Evolutionary conservation across 2,329 filamentous ascomycete species (phyloP).

Genomic region (Neofusicoccum sp.): DNA sequence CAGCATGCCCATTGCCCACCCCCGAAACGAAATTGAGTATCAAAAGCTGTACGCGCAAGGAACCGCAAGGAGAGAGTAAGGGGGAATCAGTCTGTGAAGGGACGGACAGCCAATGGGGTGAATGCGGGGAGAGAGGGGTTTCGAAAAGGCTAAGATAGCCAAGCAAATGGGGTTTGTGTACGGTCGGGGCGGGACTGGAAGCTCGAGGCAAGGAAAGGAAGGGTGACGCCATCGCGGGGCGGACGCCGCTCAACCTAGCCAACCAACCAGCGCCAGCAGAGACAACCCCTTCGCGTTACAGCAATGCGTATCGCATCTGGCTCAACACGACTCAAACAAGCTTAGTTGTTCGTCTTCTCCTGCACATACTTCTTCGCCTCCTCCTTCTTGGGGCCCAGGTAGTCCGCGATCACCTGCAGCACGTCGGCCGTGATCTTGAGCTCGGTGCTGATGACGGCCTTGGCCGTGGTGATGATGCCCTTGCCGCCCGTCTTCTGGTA

Average conservation of each 20-base stretch:
- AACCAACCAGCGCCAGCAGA: not conserved
- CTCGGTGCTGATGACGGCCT: slow-evolving; percentile 39
- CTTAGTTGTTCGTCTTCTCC: slow-evolving; percentile 27
- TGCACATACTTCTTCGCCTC: slow-evolving; percentile 33
- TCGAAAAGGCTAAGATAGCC: not conserved
- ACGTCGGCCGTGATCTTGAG: slow-evolving; percentile 38
- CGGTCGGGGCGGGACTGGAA: not conserved
- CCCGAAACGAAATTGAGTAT: not conserved
- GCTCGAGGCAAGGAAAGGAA: slow-evolving; percentile 6
- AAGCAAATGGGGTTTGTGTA: not conserved
- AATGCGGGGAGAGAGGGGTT: not conserved
- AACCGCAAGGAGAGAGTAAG: not conserved
- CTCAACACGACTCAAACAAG: not conserved
- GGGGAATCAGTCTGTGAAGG: not conserved
- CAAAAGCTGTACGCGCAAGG: not conserved
- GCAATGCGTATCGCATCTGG: not conserved
- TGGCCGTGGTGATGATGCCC: slow-evolving; percentile 35
- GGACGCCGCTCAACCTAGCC: not conserved
- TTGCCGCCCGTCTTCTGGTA: slow-evolving; percentile 39
- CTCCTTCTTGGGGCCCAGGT: slow-evolving; percentile 35
- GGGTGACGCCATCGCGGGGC: slow-evolving; percentile 12
- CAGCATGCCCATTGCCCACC: not conserved
- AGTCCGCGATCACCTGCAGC: slow-evolving; percentile 30
- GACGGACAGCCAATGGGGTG: not conserved
- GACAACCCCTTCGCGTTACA: not conserved